Base-by-base conservation (phyloP, 306 rosid species). In the Rosa multiflora region DNA sequence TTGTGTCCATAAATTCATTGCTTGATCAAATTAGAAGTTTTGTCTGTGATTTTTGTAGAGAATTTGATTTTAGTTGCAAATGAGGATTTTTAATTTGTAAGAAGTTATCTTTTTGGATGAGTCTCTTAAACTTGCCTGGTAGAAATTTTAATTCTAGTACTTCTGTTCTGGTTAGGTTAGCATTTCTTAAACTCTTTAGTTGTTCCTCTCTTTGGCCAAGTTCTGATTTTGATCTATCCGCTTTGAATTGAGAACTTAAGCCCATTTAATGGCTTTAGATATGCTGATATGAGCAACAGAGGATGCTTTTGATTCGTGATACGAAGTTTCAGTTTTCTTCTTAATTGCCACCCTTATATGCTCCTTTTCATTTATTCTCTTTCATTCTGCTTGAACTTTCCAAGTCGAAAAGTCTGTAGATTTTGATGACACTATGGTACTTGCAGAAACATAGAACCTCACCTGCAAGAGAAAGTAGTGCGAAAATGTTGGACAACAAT, bases 381-480 rank as follows among this genome's bases (percentile, higher is more conserved):
- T 3, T 69, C 20, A 21, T 69, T 8, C 4, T 63, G 23, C n/a
- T 63, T 76, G 7, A 76, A 29, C 32, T 46, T 5, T 37, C 14
- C 48, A 76, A 63, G 17, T 76, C 3, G 5, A 46, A 42, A 10
- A 61, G 7, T 11, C 21, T 10, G 13, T 63, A 18, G 62, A 7
- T 18, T 20, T 32, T 63, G 2, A 12, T 75, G 15, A 75, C 56
- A 11, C 6, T 32, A 47, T 63, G 14, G 18, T 63, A 7, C 39
- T n/a, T 48, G 72, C 79, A 76, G 79, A 76, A 76, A 48, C 39
- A 76, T 47, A 63, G 79, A 63, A 63, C 10, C 37, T 76, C 62
- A 48, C 79, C 13, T 47, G 35, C n/a, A 12, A 63, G 42, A 47
- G 48, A 76, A 63, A 61, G 70, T 59, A 44, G 35, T 44, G 42